Evolutionary conservation across 2,329 filamentous ascomycete species (phyloP), one percentile per base, ranked within the genome.

Genomic region (Claviceps arundinis): DNA sequence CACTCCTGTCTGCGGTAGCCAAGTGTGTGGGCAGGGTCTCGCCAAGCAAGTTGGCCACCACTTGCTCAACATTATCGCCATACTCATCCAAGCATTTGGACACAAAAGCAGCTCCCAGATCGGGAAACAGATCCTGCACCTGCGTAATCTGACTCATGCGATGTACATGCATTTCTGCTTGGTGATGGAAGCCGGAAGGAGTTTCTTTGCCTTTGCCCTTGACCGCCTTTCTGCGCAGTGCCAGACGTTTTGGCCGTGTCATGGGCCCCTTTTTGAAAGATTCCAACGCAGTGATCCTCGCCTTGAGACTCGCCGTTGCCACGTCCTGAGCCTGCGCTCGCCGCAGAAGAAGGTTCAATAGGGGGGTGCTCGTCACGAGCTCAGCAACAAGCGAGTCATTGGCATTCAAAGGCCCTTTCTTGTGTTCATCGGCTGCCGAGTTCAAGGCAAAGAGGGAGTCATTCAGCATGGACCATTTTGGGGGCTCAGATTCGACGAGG

Each of bases 61-160:
- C 84, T 63, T 84, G 77, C 66, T 96, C 89, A 0, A 84, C 77
- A 60, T 90, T 75, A 58, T 93, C 82, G 45, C 72, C 69, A 64
- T 93, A 96, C 62, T 87, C 82, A 60, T 91, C 85, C 24, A 96
- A 74, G 9, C 95, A 75, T 59, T 79, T 85, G 17, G 87, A 76
- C 16, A 97, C 73, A 62, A 95, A 97, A 0, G 78, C 87, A 4
- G 87, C 84, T 5, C 90, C 89, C 9, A 97, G 73, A 56, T 95
- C 81, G 0, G 91, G 89, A 62, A 97, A 96, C 0, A 97, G 73
- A 62, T 98, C 91, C 63, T 95, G 89, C n/a, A 98, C 77, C 64
- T 94, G 88, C 0, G 85, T 85, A 50, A 97, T 81, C 48, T 91
- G 80, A 59, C 85, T 90, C 80, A 94, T 85, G 43, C 76, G 82